Evolutionary conservation across 805 yeast genomes (phyloP).

Genomic region (Candida cerambycidarum): DNA sequence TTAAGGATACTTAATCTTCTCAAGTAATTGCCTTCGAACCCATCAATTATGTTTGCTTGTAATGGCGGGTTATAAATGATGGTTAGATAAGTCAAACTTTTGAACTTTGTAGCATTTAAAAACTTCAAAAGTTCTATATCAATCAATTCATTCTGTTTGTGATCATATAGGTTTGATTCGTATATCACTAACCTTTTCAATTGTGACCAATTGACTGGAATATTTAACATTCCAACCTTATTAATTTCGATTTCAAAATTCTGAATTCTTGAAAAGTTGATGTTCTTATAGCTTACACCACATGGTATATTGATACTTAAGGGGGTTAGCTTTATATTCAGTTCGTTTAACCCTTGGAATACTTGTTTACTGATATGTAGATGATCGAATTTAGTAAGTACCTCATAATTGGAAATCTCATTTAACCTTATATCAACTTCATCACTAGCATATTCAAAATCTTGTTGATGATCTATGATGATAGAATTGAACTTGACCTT

Average conservation of each 20-base stretch:
- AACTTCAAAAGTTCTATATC: conserved; percentile 37
- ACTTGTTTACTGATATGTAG: conserved; percentile 1
- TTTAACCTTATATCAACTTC: conserved; percentile 11
- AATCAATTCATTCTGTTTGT: conserved; percentile 35
- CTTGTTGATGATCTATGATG: conserved; percentile 19
- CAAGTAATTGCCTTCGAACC: conserved; percentile 71
- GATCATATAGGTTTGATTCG: conserved; percentile 16
- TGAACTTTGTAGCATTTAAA: conserved; percentile 4
- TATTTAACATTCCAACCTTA: neutral
- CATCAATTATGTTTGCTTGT: conserved; percentile 59
- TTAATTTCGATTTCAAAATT: conserved; percentile 4
- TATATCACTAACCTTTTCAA: conserved; percentile 11
- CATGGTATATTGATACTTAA: conserved; percentile 7
- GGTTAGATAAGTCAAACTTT: conserved; percentile 38
- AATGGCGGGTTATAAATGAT: conserved; percentile 60
- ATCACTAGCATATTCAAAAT: conserved; percentile 9
- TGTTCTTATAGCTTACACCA: conserved; percentile 1
- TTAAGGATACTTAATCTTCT: conserved; percentile 57
- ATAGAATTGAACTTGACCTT: conserved; percentile 18
- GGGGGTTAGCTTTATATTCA: conserved; percentile 4
- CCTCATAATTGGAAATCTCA: neutral
- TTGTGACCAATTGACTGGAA: conserved; percentile 5
- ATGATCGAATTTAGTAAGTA: neutral
- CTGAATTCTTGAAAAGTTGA: conserved; percentile 6
- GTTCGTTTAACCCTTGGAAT: neutral